Conservation (phyloP, 2,329 filamentous ascomycete genomes). For the Hymenoscyphus albidus region DNA sequence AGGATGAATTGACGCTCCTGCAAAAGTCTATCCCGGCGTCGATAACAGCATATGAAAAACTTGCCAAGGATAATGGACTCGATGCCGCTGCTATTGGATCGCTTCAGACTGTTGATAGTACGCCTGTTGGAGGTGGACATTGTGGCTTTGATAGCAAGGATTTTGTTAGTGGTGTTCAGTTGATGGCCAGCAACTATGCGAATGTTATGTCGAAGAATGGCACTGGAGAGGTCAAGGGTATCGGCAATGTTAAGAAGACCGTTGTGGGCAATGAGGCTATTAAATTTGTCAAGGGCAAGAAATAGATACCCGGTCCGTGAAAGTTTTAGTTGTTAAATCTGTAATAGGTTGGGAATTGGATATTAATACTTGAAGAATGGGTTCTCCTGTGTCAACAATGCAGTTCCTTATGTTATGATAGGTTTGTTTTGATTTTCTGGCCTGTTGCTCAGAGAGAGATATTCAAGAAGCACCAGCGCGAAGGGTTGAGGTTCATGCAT, state of each 20-base stretch:
- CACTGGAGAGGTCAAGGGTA: conserved; percentile 46
- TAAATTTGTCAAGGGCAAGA: not conserved
- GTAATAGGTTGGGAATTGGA: not conserved
- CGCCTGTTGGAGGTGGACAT: conserved; percentile 52
- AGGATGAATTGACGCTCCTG: conserved; percentile 46
- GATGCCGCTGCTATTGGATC: conserved; percentile 43
- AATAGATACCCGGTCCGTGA: not conserved
- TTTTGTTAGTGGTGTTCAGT: conserved; percentile 54
- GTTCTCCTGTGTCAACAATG: not conserved
- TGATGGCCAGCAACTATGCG: conserved; percentile 51
- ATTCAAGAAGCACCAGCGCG: no score
- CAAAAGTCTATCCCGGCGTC: conserved; percentile 49
- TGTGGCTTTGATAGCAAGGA: conserved; percentile 54
- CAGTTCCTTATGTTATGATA: no score
- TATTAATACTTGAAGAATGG: not conserved
- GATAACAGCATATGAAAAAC: conserved; percentile 48
- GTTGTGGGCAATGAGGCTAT: conserved; percentile 1
- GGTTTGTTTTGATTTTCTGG: no score
- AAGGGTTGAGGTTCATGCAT: no score
- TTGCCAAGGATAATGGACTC: conserved; percentile 44
- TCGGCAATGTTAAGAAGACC: conserved; percentile 45
- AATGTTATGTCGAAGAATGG: conserved; percentile 50
- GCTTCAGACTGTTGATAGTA: conserved; percentile 55
- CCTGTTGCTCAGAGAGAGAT: no score
- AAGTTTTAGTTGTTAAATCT: not conserved